phyloP scores from a whole-genome alignment of 225 moss, liverwort and hornwort species.

The Climacium dendroides region DNA sequence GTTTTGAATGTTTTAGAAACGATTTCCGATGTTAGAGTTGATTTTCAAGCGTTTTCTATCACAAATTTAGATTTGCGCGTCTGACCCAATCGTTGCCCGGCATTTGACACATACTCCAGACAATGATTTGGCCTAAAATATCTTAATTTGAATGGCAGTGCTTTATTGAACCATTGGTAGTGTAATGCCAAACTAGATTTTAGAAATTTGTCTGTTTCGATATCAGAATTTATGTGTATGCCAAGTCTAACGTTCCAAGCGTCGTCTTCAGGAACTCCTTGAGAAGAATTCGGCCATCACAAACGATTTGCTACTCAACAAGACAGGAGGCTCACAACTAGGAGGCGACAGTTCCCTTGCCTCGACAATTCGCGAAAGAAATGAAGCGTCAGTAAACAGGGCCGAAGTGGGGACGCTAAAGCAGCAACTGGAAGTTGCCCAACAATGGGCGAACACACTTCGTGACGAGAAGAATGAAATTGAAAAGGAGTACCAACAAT shows the following conservation, averaged over 20 bases:
- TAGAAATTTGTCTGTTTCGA: background rate
- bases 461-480: conserved; percentile 44
- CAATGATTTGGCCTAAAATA: background rate
- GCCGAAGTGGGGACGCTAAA: conserved; percentile 60
- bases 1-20: background rate
- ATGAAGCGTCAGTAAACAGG: conserved; percentile 32
- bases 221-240: background rate
- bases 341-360: conserved; percentile 30
- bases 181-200: background rate
- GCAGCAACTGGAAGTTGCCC: conserved; percentile 52
- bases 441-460: conserved; percentile 29
- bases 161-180: background rate
- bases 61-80: background rate
- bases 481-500: conserved; percentile 41
- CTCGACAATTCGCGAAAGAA: conserved; percentile 27
- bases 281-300: conserved; percentile 77
- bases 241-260: background rate
- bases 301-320: conserved; percentile 53
- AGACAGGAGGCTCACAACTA: conserved; percentile 11
- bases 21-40: background rate
- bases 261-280: conserved; percentile 41
- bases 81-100: background rate
- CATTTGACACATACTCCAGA: background rate
- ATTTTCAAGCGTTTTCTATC: background rate
- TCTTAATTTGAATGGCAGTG: background rate